Evolutionary conservation across 306 rosid species (phyloP).

Genomic region (Cajanus cajan): DNA sequence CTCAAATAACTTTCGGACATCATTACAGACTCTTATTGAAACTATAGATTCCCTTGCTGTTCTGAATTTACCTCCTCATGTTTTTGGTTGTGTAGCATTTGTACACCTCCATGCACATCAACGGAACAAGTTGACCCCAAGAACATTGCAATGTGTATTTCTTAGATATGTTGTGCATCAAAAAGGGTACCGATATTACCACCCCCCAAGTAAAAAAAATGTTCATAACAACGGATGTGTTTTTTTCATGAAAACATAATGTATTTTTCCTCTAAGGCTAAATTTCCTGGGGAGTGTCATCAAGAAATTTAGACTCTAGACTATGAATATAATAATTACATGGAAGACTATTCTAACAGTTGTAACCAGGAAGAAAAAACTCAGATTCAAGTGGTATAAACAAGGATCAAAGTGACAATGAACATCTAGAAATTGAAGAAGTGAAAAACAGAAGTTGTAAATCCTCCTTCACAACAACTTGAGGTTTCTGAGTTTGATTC

Average conservation of each 20-base stretch:
- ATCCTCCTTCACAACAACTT: not conserved
- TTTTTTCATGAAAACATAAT: not conserved
- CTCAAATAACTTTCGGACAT: not conserved
- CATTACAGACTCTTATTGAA: not conserved
- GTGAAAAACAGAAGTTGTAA: not conserved
- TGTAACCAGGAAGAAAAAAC: not conserved
- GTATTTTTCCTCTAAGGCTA: not conserved
- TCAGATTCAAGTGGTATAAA: not conserved
- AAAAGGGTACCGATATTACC: not conserved
- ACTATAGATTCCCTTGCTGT: not conserved
- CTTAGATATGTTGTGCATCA: not conserved
- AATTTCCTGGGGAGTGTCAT: not conserved
- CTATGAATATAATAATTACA: not conserved
- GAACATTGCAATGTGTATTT: not conserved
- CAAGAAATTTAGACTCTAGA: not conserved
- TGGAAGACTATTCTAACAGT: not conserved
- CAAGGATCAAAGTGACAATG: not conserved
- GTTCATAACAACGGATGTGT: not conserved
- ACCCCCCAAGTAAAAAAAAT: not conserved
- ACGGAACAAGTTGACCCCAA: not conserved
- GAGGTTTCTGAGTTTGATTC: not conserved
- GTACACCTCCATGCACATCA: not conserved
- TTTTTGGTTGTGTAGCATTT: not conserved
- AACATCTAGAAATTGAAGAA: not conserved
- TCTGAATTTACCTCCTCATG: not conserved